These are phyloP conservation scores for Phalaenopsis aphrodite DNA, from an alignment of 106 monocot genomes.

Conservation along the genomic window DNA sequence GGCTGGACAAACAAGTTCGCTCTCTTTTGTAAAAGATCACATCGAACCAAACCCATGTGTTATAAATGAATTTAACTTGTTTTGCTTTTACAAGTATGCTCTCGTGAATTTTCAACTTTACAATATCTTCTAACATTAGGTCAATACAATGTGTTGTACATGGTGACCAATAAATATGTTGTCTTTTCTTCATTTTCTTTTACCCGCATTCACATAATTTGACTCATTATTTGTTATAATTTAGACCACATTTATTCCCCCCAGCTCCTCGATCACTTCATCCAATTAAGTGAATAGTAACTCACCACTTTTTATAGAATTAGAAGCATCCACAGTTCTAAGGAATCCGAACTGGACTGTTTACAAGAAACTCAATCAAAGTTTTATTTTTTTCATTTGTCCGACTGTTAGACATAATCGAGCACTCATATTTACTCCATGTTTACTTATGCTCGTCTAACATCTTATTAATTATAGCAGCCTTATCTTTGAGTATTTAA, in stretches of 20 bases:
- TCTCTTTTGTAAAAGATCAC: too few relatives aligned
- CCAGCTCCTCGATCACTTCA: neutral
- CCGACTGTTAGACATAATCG: neutral
- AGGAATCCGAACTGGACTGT: neutral
- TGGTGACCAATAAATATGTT: constrained; percentile 13
- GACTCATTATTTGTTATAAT: constrained; percentile 1
- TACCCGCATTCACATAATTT: constrained; percentile 4
- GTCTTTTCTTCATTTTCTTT: neutral
- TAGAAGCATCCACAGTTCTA: neutral
- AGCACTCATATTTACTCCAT: neutral
- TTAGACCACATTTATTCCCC: constrained; percentile 2
- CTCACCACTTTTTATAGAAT: neutral
- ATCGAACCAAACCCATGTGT: too few relatives aligned
- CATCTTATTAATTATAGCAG: neutral
- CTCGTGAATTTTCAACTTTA: neutral
- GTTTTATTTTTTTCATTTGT: neutral
- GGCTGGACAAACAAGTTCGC: too few relatives aligned
- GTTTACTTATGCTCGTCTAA: neutral
- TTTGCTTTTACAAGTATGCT: neutral
- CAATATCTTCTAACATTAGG: constrained; percentile 12
- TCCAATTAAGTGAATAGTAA: neutral
- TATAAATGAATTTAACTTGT: too few relatives aligned
- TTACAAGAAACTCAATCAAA: neutral
- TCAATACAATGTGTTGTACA: constrained; percentile 17
- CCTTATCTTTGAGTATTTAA: neutral